Percentiles rank a stretch among this genome's conserved stretches.
phyloP scores from a whole-genome alignment of 345 rosid species.

The Bretschneidera sinensis region DNA sequence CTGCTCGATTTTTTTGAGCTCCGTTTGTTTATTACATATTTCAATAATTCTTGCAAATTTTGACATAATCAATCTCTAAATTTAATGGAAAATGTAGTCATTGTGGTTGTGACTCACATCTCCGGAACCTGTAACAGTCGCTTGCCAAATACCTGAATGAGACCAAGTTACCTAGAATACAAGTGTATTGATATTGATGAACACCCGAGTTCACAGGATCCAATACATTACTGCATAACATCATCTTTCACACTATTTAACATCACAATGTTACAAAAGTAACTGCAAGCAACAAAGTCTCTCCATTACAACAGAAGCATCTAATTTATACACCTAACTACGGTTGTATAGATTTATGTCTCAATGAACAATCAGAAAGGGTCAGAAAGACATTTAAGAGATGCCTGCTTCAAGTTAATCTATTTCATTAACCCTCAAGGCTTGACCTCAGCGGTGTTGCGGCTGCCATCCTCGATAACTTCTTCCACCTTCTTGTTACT shows the following conservation, averaged over 20 bases:
- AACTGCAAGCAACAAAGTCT: slow-evolving; percentile 13
- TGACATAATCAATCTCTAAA: too few relatives aligned
- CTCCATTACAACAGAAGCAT: slow-evolving; percentile 15
- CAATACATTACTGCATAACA: slow-evolving; percentile 15
- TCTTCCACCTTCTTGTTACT: slow-evolving; percentile 28
- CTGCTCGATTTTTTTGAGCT: slow-evolving; percentile 19
- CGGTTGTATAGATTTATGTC: slow-evolving; percentile 14
- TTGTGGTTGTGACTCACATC: too few relatives aligned
- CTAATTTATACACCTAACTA: slow-evolving; percentile 26
- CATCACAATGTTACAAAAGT: slow-evolving; percentile 14
- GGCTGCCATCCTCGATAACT: slow-evolving; percentile 32
- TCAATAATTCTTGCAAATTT: background rate
- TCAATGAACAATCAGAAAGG: slow-evolving; percentile 27
- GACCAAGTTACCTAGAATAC: background rate
- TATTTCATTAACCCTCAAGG: slow-evolving; percentile 23
- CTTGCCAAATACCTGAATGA: too few relatives aligned
- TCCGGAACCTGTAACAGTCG: too few relatives aligned
- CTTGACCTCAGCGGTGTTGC: slow-evolving; percentile 4
- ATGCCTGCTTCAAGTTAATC: slow-evolving; percentile 18
- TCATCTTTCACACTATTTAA: slow-evolving; percentile 10
- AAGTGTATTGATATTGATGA: background rate
- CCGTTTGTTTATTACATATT: background rate
- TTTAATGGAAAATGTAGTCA: too few relatives aligned
- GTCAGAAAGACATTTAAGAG: slow-evolving; percentile 13
- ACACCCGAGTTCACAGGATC: too few relatives aligned